A percentile compares a stretch with the other conserved stretches of the same genome.
Conservation (phyloP, 345 rosid genomes). For the Arabis hirsuta region DNA sequence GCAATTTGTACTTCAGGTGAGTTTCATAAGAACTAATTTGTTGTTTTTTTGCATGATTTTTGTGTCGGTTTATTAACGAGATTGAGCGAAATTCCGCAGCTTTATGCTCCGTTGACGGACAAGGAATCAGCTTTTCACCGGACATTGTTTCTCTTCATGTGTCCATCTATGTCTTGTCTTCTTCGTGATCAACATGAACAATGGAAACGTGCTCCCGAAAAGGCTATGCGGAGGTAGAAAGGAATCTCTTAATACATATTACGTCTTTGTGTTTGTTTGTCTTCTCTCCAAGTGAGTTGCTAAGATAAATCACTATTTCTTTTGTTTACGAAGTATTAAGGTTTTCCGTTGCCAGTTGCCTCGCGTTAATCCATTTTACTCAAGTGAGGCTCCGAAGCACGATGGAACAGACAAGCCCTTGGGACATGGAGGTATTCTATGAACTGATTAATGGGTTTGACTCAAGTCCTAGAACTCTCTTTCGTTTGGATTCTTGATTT, state of each 20-base stretch:
- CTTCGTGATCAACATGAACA: constrained; percentile 92
- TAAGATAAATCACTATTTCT: background rate
- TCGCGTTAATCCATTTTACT: constrained; percentile 68
- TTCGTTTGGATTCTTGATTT: background rate
- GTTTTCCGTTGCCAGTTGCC: constrained; percentile 87
- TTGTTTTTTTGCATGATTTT: background rate
- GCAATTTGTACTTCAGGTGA: constrained; percentile 90
- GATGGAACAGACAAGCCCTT: constrained; percentile 64
- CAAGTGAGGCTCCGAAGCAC: constrained; percentile 65
- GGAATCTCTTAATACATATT: background rate
- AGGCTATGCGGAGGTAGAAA: constrained; percentile 64
- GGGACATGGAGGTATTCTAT: constrained; percentile 61
- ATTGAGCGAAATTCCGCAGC: constrained; percentile 45
- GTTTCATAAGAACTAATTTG: constrained; percentile 22
- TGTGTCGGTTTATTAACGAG: background rate
- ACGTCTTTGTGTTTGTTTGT: background rate
- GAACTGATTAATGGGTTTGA: background rate
- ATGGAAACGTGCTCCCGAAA: constrained; percentile 70
- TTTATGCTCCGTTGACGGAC: constrained; percentile 73
- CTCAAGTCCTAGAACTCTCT: background rate
- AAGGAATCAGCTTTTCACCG: constrained; percentile 84
- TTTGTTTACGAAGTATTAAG: constrained; percentile 64
- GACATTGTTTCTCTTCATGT: constrained; percentile 76
- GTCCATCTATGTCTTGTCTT: constrained; percentile 85
- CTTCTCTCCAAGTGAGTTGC: background rate